Conservation (phyloP, 1,139 yeast species). For the Hanseniaspora uvarum region DNA sequence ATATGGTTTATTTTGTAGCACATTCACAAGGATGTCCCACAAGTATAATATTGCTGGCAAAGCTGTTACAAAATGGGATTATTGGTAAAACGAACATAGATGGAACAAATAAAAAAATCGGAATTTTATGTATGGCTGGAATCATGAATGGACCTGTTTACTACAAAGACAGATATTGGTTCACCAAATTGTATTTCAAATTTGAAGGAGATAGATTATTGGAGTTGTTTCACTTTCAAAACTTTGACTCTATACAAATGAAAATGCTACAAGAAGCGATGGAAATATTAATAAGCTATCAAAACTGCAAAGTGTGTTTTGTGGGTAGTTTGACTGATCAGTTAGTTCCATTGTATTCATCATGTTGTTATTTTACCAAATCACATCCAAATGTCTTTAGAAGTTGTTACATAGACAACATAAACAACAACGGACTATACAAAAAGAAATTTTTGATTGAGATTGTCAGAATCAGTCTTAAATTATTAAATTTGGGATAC, state of each 20-base stretch:
- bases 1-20: slow-evolving; percentile 76
- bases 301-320: slow-evolving; percentile 66
- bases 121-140: slow-evolving; percentile 90
- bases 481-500: slow-evolving; percentile 51
- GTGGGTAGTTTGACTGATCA: slow-evolving; percentile 89
- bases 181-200: slow-evolving; percentile 79
- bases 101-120: slow-evolving; percentile 44
- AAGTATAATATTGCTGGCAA: slow-evolving; percentile 64
- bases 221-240: slow-evolving; percentile 81
- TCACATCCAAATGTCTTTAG: slow-evolving; percentile 83
- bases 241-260: slow-evolving; percentile 61
- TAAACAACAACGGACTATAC: slow-evolving; percentile 31
- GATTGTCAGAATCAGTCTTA: slow-evolving; percentile 41
- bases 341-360: slow-evolving; percentile 81
- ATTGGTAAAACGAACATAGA: slow-evolving; percentile 28
- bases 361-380: slow-evolving; percentile 61
- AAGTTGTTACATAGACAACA: slow-evolving; percentile 72
- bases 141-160: slow-evolving; percentile 86
- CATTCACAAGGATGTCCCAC: slow-evolving; percentile 97
- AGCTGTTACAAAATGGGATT: slow-evolving; percentile 59
- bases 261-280: slow-evolving; percentile 59
- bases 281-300: slow-evolving; percentile 45
- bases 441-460: slow-evolving; percentile 46
- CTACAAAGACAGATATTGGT: slow-evolving; percentile 59
- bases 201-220: slow-evolving; percentile 77